Evolutionary conservation across 805 yeast genomes (phyloP), one percentile per base, ranked within the genome.

Genomic region (Candida tallmaniae): DNA sequence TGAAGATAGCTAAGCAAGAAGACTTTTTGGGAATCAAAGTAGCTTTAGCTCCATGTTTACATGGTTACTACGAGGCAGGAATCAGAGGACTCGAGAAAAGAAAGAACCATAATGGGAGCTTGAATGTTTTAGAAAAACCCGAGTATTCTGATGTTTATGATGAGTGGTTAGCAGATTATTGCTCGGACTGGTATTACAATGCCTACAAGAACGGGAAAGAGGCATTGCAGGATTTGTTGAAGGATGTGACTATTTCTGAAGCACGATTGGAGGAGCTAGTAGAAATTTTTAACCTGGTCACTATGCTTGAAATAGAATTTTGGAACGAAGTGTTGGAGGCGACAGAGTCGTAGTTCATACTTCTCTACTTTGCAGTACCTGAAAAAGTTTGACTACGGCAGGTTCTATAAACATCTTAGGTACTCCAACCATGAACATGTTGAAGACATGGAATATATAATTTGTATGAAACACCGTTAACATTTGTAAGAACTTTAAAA

Each of bases 41-140:
- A 6, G 84, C 90, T 0, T 55, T 83, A 35, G 73, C 86, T 6
- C 93, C 95, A 1, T 84, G 95, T 54, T 56, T 83, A 31, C 71
- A 78, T 51, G 95, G 94, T 1, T 82, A 82, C 51, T 73, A 72
- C 23, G 66, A 72, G 31, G 87, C 88, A 2, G 74, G 76, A 0
- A 27, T 39, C 2, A 58, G 39, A 44, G 73, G 65, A 1, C 27
- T 31, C 6, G 27, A 36, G 3, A 14, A 34, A 4, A 27, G 41
- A 14, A 17, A 21, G 4, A 16, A 13, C 23, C 35, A 29, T 13
- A 33, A 32, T 16, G 35, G 35, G n/a, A 4, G 30, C 2, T 25
- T 31, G 21, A 36, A 40, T 24, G 36, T 4, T 3, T 17, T 27
- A 10, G 28, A 51, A 16, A 34, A 37, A 2, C 31, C 40, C 17